These are phyloP conservation scores for Trifolium subterraneum DNA, from an alignment of 306 rosid genomes.

Conservation along the genomic window DNA sequence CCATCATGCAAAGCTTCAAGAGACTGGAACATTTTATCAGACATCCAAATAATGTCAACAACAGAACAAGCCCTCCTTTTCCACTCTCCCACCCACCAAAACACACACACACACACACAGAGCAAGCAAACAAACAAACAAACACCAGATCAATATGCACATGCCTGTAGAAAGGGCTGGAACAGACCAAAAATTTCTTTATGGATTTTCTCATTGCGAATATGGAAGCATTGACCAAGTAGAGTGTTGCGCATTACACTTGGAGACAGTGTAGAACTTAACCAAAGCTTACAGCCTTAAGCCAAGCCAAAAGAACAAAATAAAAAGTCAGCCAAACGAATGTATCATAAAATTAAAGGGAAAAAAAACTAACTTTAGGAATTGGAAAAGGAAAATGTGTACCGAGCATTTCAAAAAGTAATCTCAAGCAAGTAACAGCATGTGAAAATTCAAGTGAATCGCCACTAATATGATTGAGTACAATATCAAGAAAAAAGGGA, in stretches of 20 bases:
- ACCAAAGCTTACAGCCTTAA: constrained; percentile 96
- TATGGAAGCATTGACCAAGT: constrained; percentile 96
- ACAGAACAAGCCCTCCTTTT: constrained; percentile 26
- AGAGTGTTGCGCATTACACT: constrained; percentile 94
- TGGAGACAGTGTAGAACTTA: constrained; percentile 91
- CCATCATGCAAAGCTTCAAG: constrained; percentile 99
- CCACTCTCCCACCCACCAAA: constrained; percentile 17
- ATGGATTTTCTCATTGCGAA: constrained; percentile 90
- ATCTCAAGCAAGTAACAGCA: constrained; percentile 88
- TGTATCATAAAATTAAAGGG: constrained; percentile 23
- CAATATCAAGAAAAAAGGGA: constrained; percentile 91
- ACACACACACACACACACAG: not conserved
- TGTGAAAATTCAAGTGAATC: constrained; percentile 89
- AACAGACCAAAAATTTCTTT: constrained; percentile 95
- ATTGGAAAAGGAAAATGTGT: constrained; percentile 38
- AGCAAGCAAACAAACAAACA: constrained; percentile 31
- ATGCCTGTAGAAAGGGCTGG: constrained; percentile 91
- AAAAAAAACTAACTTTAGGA: not conserved
- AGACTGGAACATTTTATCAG: constrained; percentile 64
- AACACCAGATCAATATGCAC: constrained; percentile 47
- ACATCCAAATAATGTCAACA: constrained; percentile 43
- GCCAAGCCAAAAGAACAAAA: constrained; percentile 40
- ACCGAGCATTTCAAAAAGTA: constrained; percentile 95
- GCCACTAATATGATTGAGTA: constrained; percentile 88
- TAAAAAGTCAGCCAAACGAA: constrained; percentile 38